Base-by-base conservation (phyloP, 2,329 filamentous ascomycete genomes). In the Colletotrichum spaethianum region DNA sequence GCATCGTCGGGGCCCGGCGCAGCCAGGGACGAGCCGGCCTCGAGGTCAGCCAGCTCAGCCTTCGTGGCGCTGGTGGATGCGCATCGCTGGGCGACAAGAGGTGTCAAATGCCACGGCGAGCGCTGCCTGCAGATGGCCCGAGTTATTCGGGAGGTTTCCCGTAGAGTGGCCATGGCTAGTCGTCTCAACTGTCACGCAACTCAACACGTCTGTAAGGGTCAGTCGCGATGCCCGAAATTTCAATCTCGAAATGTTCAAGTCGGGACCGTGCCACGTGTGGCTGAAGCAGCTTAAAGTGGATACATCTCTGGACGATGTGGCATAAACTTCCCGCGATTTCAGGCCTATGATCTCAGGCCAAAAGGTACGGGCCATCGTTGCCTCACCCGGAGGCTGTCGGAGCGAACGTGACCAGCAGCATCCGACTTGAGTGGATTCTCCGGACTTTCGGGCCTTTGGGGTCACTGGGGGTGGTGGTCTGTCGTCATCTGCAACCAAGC, bases 11-110 rank as follows among this genome's bases (percentile, higher is more conserved):
- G 83, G 18, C 79, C 75, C 28, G 86, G 84, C 23, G 82, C 80
- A 44, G 77, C 76, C 75, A 90, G 83, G 40, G 87, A 85, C 63
- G 88, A 89, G 42, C 85, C 83, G 48, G 80, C 74, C 76, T 90
- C 88, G 72, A 90, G 82, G 72, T 90, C 88, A 57, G 80, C 76
- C 50, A 88, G 79, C 44, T 76, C 79, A 14, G 77, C 79, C 75
- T 82, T 82, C 62, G 79, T 78, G 16, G 82, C 82, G 72, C 83
- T 80, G 56, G 84, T 86, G n/a, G 87, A 88, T 69, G 83, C 83
- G 77, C 84, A 86, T 79, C 86, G 82, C 70, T 80, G 80, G 44
- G 75, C 75, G 36, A 67, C 66, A 4, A 65, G 40, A 33, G 74
- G 75, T 20, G 70, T 70, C 31, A 77, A 62, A 53, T 77, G 75